A percentile compares a stretch with the other conserved stretches of the same genome.
Evolutionary conservation across 2,329 filamentous ascomycete genomes (phyloP).

Genomic region (Lojkania enalia): DNA sequence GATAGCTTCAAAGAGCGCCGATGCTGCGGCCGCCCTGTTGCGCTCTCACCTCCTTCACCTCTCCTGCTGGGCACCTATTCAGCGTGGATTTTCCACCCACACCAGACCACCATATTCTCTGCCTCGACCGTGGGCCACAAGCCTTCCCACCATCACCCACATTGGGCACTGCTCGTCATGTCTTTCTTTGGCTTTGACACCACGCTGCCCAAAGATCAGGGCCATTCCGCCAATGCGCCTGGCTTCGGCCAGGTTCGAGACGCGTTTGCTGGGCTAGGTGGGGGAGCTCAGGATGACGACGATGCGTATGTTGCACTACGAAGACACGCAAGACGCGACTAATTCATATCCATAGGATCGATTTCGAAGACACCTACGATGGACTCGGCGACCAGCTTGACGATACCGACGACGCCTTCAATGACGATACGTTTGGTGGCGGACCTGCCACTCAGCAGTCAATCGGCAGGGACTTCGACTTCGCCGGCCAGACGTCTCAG

Average conservation of each 20-base stretch:
- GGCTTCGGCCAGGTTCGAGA: constrained; percentile 84
- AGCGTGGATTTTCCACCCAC: not conserved
- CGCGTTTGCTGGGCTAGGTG: constrained; percentile 82
- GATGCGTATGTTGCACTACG: constrained; percentile 55
- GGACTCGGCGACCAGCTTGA: constrained; percentile 88
- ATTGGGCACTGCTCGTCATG: constrained; percentile 57
- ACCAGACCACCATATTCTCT: not conserved
- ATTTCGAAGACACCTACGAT: constrained; percentile 98
- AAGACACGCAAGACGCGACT: constrained; percentile 43
- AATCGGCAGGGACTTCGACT: constrained; percentile 94
- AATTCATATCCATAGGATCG: constrained; percentile 60
- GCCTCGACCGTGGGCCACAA: not conserved
- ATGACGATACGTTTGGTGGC: constrained; percentile 86
- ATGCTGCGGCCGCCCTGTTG: not conserved
- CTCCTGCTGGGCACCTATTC: not conserved
- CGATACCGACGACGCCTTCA: constrained; percentile 91
- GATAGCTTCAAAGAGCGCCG: not conserved
- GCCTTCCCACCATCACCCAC: constrained; percentile 3
- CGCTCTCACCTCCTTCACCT: not conserved
- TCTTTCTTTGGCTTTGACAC: constrained; percentile 91
- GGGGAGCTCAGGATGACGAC: constrained; percentile 56
- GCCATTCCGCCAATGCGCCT: constrained; percentile 69
- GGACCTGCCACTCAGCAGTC: constrained; percentile 53
- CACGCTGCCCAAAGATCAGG: constrained; percentile 62
- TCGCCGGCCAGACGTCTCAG: constrained; percentile 89